Percentiles rank a stretch among this genome's conserved stretches.
Conservation (phyloP, 345 rosid species). For the Citrus medica region DNA sequence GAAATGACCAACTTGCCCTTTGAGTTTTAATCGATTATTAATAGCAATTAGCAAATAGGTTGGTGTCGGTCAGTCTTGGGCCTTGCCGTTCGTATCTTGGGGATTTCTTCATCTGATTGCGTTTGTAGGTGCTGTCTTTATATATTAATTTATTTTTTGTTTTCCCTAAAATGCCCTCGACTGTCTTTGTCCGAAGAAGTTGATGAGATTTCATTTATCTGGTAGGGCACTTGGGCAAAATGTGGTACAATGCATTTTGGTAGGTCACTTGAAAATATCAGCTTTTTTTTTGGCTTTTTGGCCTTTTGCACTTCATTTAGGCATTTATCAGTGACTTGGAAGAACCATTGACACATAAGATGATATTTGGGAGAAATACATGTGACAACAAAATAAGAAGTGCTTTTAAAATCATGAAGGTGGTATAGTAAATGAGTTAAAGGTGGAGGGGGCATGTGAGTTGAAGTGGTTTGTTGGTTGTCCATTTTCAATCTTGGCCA, state of each 20-base stretch:
- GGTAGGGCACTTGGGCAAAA: background rate
- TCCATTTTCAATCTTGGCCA: conserved; percentile 14
- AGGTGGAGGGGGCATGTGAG: background rate
- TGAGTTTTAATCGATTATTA: background rate
- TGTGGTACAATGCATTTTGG: background rate
- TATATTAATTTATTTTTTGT: background rate
- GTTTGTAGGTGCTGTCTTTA: background rate
- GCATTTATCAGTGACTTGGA: background rate
- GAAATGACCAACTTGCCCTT: conserved; percentile 10
- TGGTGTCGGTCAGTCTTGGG: conserved; percentile 16
- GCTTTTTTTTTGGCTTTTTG: background rate
- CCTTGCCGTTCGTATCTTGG: background rate
- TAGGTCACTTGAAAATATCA: background rate
- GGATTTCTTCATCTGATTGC: background rate
- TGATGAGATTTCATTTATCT: background rate
- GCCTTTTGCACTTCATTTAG: background rate
- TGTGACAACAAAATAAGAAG: background rate
- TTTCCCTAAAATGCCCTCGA: conserved; percentile 7
- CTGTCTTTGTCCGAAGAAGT: background rate
- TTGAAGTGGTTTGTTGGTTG: background rate
- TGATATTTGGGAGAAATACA: background rate
- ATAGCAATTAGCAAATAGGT: background rate
- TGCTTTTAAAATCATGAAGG: background rate
- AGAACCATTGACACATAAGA: background rate
- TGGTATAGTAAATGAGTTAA: conserved; percentile 15